Conservation (phyloP, 2,329 filamentous ascomycete genomes). For the Macrophomina phaseolina region DNA sequence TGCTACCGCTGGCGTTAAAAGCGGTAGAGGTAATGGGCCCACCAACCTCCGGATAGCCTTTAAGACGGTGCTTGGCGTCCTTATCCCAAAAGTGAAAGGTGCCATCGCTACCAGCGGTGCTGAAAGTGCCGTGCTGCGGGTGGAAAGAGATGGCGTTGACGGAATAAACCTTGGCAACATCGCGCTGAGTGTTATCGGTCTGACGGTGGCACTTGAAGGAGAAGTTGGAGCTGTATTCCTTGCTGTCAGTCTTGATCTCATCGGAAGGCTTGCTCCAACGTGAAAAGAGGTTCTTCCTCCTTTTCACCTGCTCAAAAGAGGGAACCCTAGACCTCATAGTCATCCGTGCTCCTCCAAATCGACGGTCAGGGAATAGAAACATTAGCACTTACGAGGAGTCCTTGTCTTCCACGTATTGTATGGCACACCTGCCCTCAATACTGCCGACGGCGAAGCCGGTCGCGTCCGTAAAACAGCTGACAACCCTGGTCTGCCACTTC, state of each 20-base stretch:
- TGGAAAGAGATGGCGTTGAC: conserved; percentile 99
- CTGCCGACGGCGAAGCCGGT: conserved; percentile 93
- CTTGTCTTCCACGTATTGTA: conserved; percentile 98
- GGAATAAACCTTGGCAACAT: conserved; percentile 86
- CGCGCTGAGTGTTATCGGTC: conserved; percentile 64
- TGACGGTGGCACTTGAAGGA: conserved; percentile 99
- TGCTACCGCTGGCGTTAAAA: conserved; percentile 83
- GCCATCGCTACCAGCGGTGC: conserved; percentile 91
- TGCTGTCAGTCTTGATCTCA: conserved; percentile 26
- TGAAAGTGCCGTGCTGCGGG: conserved; percentile 96
- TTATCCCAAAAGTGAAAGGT: conserved; percentile 97
- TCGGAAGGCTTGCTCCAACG: not conserved
- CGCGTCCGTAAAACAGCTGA: conserved; percentile 92
- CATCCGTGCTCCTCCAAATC: not conserved
- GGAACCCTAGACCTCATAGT: not conserved
- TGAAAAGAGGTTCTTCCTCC: not conserved
- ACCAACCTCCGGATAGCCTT: conserved; percentile 68
- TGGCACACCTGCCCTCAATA: conserved; percentile 95
- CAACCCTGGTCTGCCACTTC: conserved; percentile 96
- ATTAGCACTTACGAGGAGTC: conserved; percentile 64
- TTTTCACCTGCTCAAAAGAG: not conserved
- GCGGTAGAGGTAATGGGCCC: conserved; percentile 88
- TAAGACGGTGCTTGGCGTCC: conserved; percentile 59
- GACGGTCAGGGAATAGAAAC: not conserved
- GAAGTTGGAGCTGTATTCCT: conserved; percentile 72